Conservation (phyloP, 345 rosid species). For the Sapria himalayana region DNA sequence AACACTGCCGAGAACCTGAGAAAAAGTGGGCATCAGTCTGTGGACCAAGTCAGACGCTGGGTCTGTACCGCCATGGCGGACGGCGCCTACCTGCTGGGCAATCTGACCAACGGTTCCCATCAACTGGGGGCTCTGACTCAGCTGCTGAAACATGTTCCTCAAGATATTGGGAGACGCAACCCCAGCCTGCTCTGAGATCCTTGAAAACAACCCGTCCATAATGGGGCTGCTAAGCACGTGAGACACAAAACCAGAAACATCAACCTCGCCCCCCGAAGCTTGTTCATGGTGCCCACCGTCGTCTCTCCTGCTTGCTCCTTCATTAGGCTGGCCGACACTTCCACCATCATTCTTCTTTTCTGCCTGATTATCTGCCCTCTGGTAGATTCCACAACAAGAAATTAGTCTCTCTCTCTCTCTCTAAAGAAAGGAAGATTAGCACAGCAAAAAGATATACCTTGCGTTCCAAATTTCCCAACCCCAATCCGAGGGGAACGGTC, state of each 20-base stretch:
- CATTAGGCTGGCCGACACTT: no score
- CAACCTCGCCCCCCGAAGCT: conserved; percentile 22
- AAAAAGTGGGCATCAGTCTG: conserved; percentile 90
- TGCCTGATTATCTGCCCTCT: conserved; percentile 36
- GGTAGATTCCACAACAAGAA: conserved; percentile 6
- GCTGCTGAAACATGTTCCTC: conserved; percentile 70
- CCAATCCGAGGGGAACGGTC: conserved; percentile 65
- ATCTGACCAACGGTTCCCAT: conserved; percentile 69
- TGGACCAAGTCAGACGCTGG: conserved; percentile 75
- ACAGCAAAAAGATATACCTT: conserved; percentile 28
- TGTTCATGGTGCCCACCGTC: no score
- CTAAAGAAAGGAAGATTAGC: neutral
- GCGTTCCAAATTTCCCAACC: conserved; percentile 57
- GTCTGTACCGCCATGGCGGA: conserved; percentile 37
- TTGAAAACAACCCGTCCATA: conserved; percentile 44
- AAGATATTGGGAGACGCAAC: conserved; percentile 58
- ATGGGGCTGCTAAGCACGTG: conserved; percentile 51
- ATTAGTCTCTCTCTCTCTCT: neutral
- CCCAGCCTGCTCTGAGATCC: conserved; percentile 59
- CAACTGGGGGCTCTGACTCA: conserved; percentile 64
- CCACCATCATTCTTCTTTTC: no score
- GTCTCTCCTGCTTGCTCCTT: no score
- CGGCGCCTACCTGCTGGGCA: conserved; percentile 68
- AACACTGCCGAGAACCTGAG: conserved; percentile 53
- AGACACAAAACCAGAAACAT: conserved; percentile 40